These are phyloP conservation scores for Fusarium pseudonygamai DNA, from an alignment of 2,329 filamentous ascomycete genomes.

Conservation along the genomic window DNA sequence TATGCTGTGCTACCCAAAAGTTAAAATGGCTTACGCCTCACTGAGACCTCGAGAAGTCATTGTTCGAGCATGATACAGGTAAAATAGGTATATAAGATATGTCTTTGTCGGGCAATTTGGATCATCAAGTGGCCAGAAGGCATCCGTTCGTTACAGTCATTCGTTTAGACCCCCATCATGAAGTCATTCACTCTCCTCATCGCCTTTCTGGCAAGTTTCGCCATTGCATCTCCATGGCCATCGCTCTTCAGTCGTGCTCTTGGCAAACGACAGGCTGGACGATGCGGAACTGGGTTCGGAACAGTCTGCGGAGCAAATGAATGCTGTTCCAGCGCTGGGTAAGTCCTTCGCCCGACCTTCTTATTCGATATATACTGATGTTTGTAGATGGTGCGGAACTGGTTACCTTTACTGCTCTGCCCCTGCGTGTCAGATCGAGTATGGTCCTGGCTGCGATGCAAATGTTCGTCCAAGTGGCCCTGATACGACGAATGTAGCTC, in stretches of 20 bases:
- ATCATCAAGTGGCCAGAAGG: background rate
- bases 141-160: slow-evolving; percentile 39
- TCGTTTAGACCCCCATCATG: slow-evolving; percentile 29
- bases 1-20: background rate
- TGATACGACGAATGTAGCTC: slow-evolving; percentile 62
- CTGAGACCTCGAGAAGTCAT: background rate
- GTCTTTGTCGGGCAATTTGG: background rate
- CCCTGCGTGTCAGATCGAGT: slow-evolving; percentile 69
- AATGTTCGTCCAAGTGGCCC: slow-evolving; percentile 62
- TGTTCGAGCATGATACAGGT: rapidly evolving
- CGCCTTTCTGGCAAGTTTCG: slow-evolving; percentile 5
- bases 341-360: background rate
- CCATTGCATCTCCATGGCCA: background rate
- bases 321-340: slow-evolving; percentile 57
- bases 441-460: slow-evolving; percentile 69
- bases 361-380: background rate
- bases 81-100: slow-evolving; percentile 10
- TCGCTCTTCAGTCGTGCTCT: background rate
- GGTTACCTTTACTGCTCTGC: slow-evolving; percentile 65
- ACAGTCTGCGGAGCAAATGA: slow-evolving; percentile 48
- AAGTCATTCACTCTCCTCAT: slow-evolving; percentile 11
- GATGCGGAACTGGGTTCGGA: slow-evolving; percentile 54
- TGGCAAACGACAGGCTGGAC: slow-evolving; percentile 47
- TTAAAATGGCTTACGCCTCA: background rate
- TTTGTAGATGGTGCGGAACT: slow-evolving; percentile 63